Percentiles rank a stretch among this genome's conserved stretches.
phyloP scores from a whole-genome alignment of 192 early-diverging fungal genomes.

The Backusella luteola region DNA sequence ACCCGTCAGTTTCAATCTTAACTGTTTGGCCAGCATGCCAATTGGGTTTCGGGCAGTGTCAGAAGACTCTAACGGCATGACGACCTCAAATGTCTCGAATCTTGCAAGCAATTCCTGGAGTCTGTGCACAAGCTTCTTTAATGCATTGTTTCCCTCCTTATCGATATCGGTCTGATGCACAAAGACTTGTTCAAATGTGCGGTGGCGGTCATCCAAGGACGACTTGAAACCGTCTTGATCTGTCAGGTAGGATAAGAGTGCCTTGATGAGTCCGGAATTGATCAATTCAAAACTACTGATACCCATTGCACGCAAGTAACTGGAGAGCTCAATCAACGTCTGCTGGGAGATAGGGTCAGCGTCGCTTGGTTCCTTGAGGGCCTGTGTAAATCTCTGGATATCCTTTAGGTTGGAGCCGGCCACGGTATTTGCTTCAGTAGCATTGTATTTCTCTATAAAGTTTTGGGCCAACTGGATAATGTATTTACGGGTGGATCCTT shows the following conservation, averaged over 20 bases:
- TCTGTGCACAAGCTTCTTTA: slow-evolving; percentile 55
- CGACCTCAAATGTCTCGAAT: slow-evolving; percentile 69
- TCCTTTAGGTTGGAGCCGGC: slow-evolving; percentile 11
- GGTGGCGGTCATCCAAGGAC: slow-evolving; percentile 11
- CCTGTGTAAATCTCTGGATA: background rate
- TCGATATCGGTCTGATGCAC: slow-evolving; percentile 45
- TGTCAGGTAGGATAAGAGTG: slow-evolving; percentile 53
- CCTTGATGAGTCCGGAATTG: slow-evolving; percentile 70
- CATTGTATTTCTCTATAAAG: slow-evolving; percentile 11
- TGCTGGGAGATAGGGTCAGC: slow-evolving; percentile 13
- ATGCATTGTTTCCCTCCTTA: slow-evolving; percentile 31
- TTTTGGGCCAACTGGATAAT: slow-evolving; percentile 37
- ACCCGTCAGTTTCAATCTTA: slow-evolving; percentile 64
- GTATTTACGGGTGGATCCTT: slow-evolving; percentile 40
- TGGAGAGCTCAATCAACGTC: slow-evolving; percentile 26
- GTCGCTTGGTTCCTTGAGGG: background rate
- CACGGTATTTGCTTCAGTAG: background rate
- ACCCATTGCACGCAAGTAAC: slow-evolving; percentile 34
- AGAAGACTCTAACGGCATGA: slow-evolving; percentile 32
- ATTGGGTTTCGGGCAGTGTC: slow-evolving; percentile 46
- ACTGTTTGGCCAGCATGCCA: slow-evolving; percentile 73
- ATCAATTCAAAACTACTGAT: slow-evolving; percentile 80
- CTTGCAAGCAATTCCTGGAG: slow-evolving; percentile 74
- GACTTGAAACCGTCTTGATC: background rate
- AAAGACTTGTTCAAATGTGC: slow-evolving; percentile 57